Percentiles rank a stretch among this genome's conserved stretches.
phyloP scores from a whole-genome alignment of 169 alveolate species.

The Plasmodium gonderi region DNA sequence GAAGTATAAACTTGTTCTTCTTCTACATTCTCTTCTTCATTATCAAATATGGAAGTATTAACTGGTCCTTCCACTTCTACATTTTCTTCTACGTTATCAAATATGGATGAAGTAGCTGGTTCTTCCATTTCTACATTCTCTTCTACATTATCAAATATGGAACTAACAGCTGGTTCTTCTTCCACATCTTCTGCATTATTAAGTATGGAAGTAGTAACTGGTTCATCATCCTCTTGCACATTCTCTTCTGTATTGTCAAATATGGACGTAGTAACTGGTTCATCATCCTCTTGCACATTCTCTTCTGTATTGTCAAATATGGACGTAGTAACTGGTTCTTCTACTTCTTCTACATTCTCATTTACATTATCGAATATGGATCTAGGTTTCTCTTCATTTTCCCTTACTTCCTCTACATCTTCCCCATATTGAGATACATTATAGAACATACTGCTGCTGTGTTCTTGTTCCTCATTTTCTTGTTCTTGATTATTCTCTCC shows the following conservation, averaged over 20 bases:
- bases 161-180: not conserved
- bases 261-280: not conserved
- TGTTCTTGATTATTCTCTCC: not conserved
- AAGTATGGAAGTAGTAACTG: not conserved
- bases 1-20: not conserved
- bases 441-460: not conserved
- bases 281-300: not conserved
- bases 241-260: not conserved
- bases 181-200: not conserved
- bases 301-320: not conserved
- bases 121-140: not conserved
- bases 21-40: not conserved
- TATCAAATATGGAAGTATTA: not conserved
- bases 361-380: not conserved
- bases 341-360: not conserved
- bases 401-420: slow-evolving; percentile 1
- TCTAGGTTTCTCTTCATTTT: not conserved
- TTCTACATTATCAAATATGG: not conserved
- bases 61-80: not conserved
- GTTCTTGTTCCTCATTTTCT: not conserved
- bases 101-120: not conserved
- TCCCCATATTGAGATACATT: not conserved
- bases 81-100: not conserved
- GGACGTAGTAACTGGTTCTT: not conserved
- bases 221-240: not conserved